phyloP scores from a whole-genome alignment of 2,329 filamentous ascomycete species.

The Phaeosphaeria sp. region DNA sequence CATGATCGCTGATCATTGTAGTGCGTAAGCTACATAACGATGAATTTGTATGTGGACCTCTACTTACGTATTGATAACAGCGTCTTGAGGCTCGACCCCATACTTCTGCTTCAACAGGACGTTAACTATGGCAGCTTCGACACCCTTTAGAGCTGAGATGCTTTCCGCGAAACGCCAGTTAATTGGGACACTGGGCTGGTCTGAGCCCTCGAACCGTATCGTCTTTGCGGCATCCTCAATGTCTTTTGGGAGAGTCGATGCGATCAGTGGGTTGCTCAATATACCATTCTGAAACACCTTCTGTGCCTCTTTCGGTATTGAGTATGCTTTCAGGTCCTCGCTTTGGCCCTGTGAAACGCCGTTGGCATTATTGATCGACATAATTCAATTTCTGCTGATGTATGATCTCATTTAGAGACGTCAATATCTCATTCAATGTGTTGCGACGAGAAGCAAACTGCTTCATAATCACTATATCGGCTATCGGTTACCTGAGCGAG shows the following conservation, averaged over 20 bases:
- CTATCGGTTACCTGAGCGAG: not conserved
- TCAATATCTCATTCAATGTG: too few relatives aligned
- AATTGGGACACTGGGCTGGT: conserved; percentile 57
- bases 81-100: conserved; percentile 44
- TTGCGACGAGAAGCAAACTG: not conserved
- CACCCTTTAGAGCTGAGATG: conserved; percentile 56
- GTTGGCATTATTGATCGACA: not conserved
- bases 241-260: conserved; percentile 44
- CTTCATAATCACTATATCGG: not conserved
- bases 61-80: conserved; percentile 56
- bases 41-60: not conserved
- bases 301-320: conserved; percentile 34
- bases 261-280: conserved; percentile 51
- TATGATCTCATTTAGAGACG: too few relatives aligned
- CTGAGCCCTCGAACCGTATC: conserved; percentile 53
- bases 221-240: conserved; percentile 42
- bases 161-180: conserved; percentile 65
- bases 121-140: conserved; percentile 57
- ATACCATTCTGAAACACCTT: conserved; percentile 48
- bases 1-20: conserved; percentile 45
- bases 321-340: conserved; percentile 25
- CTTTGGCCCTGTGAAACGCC: conserved; percentile 9
- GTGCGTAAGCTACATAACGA: not conserved
- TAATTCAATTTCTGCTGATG: not conserved
- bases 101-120: conserved; percentile 57